These are phyloP conservation scores for Fusarium aywerte DNA, from an alignment of 2,329 filamentous ascomycete genomes.

Conservation along the genomic window DNA sequence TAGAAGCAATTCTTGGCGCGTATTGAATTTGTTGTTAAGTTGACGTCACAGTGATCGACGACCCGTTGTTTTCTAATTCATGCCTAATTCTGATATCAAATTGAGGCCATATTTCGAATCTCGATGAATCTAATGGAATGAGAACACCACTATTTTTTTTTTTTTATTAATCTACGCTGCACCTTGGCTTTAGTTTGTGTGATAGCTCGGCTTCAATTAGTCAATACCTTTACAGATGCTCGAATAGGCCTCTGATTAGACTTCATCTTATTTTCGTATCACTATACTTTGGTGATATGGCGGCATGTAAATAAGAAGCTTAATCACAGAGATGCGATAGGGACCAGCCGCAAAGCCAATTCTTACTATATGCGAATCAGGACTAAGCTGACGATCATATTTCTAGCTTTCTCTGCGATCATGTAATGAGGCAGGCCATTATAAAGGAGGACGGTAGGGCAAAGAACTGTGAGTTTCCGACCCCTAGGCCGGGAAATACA, in stretches of 20 bases:
- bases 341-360: no score
- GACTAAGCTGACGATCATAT: slow-evolving; percentile 46
- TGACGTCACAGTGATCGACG: slow-evolving; percentile 1
- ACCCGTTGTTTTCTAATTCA: neutral
- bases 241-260: no score
- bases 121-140: neutral
- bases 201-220: no score
- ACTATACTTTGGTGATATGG: neutral
- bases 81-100: neutral
- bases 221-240: no score
- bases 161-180: no score
- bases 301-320: no score
- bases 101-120: neutral
- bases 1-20: neutral
- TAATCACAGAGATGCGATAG: no score
- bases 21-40: neutral
- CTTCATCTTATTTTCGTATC: neutral
- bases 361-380: neutral
- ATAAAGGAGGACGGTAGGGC: slow-evolving; percentile 17
- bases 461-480: neutral
- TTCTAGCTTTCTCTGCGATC: slow-evolving; percentile 67
- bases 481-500: neutral
- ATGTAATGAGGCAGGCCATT: slow-evolving; percentile 47
- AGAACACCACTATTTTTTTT: no score
- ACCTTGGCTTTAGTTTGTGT: no score